Base-by-base conservation (phyloP, 2,329 filamentous ascomycete genomes). In the Cladobotryum mycophilum region DNA sequence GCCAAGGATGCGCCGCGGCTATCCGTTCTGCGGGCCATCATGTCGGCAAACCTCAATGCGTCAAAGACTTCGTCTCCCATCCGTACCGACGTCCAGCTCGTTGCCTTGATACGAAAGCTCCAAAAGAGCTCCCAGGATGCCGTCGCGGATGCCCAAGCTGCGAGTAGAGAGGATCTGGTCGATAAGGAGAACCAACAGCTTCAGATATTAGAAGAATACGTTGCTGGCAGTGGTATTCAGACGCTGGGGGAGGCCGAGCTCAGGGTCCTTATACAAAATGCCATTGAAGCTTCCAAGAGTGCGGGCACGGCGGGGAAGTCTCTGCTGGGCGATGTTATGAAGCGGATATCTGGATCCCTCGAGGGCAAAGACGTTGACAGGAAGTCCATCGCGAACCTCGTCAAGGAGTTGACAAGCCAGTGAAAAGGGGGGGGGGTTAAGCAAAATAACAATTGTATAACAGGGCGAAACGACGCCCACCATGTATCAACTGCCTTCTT, bases 11-110 rank as follows among this genome's bases (percentile, higher is more conserved):
- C 74, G 22, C 72, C 80, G 22, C 81, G 85, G 2, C 79, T 91
- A 22, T 71, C 78, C 37, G 86, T 88, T 36, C 76, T 92, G 45
- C 85, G 88, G 58, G 67, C 76, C 38, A 71, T 91, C 55, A 76
- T 91, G 56, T 76, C 85, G 33, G 79, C 85, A 55, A 82, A 86
- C 54, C 82, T 84, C 59, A 91, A 90, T 67, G 83, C 85, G 34
- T 85, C 82, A 64, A 91, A 91, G 70, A 89, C 86, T 13, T 63
- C 76, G 37, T 74, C 71, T 37, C 87, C 88, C n/a, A 80, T 91
- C 61, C 74, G 72, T 49, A 87, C 81, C 18, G 86, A 92, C 66
- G 76, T 79, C 56, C 80, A 86, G 61, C 75, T 92, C 49, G 79
- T 89, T 25, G 71, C 75, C 7, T 72, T 91, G 45, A 76, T 93